phyloP scores from a whole-genome alignment of 192 early-diverging fungal genomes.

The Powellomyces hirtus region DNA sequence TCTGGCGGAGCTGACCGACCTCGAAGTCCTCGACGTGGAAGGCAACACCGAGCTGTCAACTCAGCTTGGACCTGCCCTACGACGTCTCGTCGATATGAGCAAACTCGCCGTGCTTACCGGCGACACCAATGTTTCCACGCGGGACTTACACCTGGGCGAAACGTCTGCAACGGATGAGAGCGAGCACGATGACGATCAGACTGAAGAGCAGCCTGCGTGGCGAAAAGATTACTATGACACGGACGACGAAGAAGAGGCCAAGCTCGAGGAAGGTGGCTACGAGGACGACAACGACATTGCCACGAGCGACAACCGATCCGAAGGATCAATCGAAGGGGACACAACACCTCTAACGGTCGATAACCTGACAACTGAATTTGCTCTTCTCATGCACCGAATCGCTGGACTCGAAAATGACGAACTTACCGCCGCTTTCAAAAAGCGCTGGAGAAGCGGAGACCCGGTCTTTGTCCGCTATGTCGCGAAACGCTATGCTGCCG shows the following conservation, averaged over 20 bases:
- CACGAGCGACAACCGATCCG: slow-evolving; percentile 2
- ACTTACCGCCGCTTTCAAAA: slow-evolving; percentile 18
- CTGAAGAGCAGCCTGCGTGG: slow-evolving; percentile 15
- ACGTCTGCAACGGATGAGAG: neutral
- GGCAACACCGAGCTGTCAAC: slow-evolving; percentile 30
- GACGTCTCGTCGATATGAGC: slow-evolving; percentile 26
- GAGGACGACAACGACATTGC: neutral
- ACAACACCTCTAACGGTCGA: neutral
- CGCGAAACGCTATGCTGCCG: slow-evolving; percentile 29
- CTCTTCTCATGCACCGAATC: slow-evolving; percentile 31
- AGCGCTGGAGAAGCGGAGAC: slow-evolving; percentile 29
- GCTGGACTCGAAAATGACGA: slow-evolving; percentile 24
- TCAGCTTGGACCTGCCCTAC: slow-evolving; percentile 26
- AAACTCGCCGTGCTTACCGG: slow-evolving; percentile 18
- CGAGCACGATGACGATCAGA: neutral
- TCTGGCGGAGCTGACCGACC: slow-evolving; percentile 34
- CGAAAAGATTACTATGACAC: slow-evolving; percentile 30
- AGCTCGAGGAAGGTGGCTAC: slow-evolving; percentile 25
- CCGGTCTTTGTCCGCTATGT: slow-evolving; percentile 37
- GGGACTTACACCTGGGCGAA: slow-evolving; percentile 1
- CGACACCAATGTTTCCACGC: slow-evolving; percentile 5
- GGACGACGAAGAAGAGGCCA: slow-evolving; percentile 18
- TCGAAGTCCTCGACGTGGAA: slow-evolving; percentile 45
- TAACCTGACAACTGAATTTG: slow-evolving; percentile 8
- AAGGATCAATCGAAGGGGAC: neutral